Evolutionary conservation across 352 stramenopile species (phyloP).

Genomic region (Blastocystis sp.): DNA sequence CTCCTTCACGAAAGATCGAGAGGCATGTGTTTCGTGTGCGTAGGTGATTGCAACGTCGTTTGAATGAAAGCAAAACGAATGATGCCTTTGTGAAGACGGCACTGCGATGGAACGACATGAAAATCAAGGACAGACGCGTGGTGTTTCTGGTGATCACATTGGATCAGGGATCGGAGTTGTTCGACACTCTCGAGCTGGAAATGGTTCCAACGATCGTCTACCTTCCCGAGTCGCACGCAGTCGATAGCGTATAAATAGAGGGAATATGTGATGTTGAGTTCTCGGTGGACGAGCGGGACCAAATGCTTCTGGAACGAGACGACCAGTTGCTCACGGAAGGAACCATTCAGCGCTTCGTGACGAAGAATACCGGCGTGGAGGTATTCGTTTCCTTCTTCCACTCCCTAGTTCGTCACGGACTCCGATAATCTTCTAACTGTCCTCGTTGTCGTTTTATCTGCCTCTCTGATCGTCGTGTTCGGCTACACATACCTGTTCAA

Average conservation of each 20-base stretch:
- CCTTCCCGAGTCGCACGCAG: background rate
- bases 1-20: background rate
- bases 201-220: background rate
- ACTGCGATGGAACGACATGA: background rate
- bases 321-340: background rate
- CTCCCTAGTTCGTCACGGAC: background rate
- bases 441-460: background rate
- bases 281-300: background rate
- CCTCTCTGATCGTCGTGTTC: background rate
- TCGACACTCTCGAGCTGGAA: background rate
- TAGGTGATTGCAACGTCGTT: background rate
- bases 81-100: background rate
- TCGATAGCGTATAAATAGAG: background rate
- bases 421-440: background rate
- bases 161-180: background rate
- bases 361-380: background rate
- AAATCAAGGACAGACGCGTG: background rate
- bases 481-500: conserved; percentile 2
- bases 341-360: background rate
- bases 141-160: background rate
- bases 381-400: background rate
- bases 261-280: background rate
- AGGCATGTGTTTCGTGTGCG: background rate
- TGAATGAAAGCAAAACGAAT: background rate
- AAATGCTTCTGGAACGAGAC: background rate